Evolutionary conservation across 345 rosid genomes (phyloP).

Genomic region (Viola odorata): DNA sequence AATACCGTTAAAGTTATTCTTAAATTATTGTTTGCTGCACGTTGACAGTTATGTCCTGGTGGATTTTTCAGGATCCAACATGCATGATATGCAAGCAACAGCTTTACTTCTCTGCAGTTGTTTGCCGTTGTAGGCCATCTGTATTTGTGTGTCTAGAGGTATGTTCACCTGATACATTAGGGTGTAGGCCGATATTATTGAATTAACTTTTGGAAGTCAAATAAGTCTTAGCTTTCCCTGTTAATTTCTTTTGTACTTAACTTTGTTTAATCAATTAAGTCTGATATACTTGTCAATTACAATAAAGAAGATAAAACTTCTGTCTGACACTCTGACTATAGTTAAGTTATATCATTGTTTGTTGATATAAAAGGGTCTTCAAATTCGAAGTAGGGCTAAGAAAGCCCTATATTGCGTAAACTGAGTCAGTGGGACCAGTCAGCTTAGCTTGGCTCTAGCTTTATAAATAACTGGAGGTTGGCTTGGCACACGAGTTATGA

Average conservation of each 20-base stretch:
- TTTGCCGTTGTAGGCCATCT: constrained; percentile 76
- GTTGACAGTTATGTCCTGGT: constrained; percentile 13
- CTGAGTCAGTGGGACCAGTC: too few relatives aligned
- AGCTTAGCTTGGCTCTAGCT: too few relatives aligned
- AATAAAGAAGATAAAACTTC: too few relatives aligned
- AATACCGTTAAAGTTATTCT: not conserved
- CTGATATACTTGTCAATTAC: too few relatives aligned
- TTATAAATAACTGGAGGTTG: too few relatives aligned
- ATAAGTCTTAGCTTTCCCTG: not conserved
- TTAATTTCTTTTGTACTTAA: not conserved
- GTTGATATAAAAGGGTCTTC: too few relatives aligned
- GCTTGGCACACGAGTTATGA: too few relatives aligned
- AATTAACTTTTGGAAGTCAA: not conserved
- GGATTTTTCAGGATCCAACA: constrained; percentile 64
- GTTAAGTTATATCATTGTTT: too few relatives aligned
- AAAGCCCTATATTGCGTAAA: too few relatives aligned
- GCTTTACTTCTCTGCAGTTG: constrained; percentile 81
- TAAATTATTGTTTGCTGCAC: too few relatives aligned
- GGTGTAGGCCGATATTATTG: not conserved
- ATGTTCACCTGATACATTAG: constrained; percentile 16
- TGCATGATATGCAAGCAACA: constrained; percentile 88
- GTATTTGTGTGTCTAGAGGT: constrained; percentile 90
- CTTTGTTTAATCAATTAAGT: not conserved
- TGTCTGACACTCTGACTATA: too few relatives aligned
- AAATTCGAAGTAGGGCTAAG: too few relatives aligned